Base-by-base conservation (phyloP, 1,139 yeast genomes). In the Nematodospora anomalae region DNA sequence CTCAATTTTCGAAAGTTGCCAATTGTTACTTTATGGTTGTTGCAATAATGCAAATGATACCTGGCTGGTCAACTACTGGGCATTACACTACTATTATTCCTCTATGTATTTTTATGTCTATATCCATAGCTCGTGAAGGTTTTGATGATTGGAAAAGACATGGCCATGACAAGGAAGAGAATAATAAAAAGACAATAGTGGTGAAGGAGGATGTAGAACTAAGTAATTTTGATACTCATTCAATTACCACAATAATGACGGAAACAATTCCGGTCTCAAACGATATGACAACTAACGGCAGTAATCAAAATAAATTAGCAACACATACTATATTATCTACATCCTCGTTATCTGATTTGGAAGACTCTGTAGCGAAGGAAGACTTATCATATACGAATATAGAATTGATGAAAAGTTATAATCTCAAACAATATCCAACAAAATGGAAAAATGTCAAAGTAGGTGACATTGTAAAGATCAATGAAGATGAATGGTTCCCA, bases 61-160 rank as follows among this genome's bases (percentile, higher is more conserved):
- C 98, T 0, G 80, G 90, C 1, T 92, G 97, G 97, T 88, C 97
- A 3, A 89, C 98, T 3, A 92, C 98, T 0, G 98, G 97, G 42
- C 84, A 88, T n/a, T 88, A 80, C 57, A 92, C 97, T 3, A 92
- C 98, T 2, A 90, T 92, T 49, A 73, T 90, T 26, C 98, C 98
- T 1, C 69, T 92, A 40, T 64, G 83, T 56, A 76, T 92, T 7
- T 92, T 94, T 58, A 85, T 94, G 64, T 72, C 88, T n/a, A 85
- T 92, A 20, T 87, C 97, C 0, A 89, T 92, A 62, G 79, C 83
- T 8, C 74, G 98, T 50, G 98, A 94, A 62, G 98, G 95, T 0
- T 88, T 74, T 56, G 98, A 92, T 58, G 98, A 92, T 60, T 81
- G 85, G 75, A 76, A 86, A 53, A 74, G 98, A 46, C 97, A 89